Evolutionary conservation across 495 filamentous ascomycete species (phyloP).

Genomic region (Neurospora sp.): DNA sequence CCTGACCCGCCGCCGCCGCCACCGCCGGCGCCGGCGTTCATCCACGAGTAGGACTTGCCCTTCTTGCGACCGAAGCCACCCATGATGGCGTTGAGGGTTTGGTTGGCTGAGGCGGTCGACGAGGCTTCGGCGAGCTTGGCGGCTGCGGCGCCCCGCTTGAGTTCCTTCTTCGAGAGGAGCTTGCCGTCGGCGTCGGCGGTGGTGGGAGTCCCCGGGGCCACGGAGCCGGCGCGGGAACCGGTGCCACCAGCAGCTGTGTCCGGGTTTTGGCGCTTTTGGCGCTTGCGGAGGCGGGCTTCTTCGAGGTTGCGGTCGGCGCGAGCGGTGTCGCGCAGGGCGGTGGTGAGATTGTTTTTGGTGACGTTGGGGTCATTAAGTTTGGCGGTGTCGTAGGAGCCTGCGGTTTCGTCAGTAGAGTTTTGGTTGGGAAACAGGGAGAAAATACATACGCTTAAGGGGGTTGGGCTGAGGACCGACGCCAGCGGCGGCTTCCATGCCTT

Average conservation of each 20-base stretch:
- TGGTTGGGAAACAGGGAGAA: neutral
- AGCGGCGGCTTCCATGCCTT: slow-evolving; percentile 27
- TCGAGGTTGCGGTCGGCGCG: slow-evolving; percentile 36
- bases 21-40: slow-evolving; percentile 26
- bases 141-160: slow-evolving; percentile 48
- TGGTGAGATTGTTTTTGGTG: slow-evolving; percentile 23
- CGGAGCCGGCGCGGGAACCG: slow-evolving; percentile 34
- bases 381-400: slow-evolving; percentile 17
- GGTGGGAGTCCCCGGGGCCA: slow-evolving; percentile 38
- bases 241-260: slow-evolving; percentile 19
- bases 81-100: slow-evolving; percentile 43
- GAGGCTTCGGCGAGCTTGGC: slow-evolving; percentile 40
- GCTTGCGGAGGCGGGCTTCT: slow-evolving; percentile 38
- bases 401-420: neutral
- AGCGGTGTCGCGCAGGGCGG: slow-evolving; percentile 26
- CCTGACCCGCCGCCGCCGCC: too few species aligned
- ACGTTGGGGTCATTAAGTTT: slow-evolving; percentile 17
- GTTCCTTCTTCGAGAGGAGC: slow-evolving; percentile 46
- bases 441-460: slow-evolving; percentile 49
- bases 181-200: slow-evolving; percentile 38
- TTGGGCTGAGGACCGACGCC: slow-evolving; percentile 36
- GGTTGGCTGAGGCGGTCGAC: slow-evolving; percentile 46
- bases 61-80: slow-evolving; percentile 44
- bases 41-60: slow-evolving; percentile 50
- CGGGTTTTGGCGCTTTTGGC: slow-evolving; percentile 36